Conservation (phyloP, 176 grass and related monocot genomes). For the Carex littledalei region DNA sequence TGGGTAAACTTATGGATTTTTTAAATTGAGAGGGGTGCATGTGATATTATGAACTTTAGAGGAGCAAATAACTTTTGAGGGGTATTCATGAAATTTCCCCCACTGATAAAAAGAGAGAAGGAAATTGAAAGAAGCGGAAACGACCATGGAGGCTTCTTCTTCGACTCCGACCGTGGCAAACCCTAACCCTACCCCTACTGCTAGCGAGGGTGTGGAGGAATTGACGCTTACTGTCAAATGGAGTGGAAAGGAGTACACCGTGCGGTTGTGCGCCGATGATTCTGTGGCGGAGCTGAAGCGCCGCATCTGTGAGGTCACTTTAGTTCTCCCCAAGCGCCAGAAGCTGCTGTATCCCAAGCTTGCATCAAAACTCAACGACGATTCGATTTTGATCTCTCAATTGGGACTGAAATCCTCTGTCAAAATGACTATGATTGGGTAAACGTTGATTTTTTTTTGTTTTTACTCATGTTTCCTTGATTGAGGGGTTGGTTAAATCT, state of each 20-base stretch:
- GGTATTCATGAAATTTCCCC: no score
- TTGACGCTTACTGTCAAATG: slow-evolving; percentile 74
- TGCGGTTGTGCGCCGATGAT: slow-evolving; percentile 80
- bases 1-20: no score
- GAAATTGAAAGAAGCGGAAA: neutral
- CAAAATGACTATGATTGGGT: slow-evolving; percentile 95
- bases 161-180: slow-evolving; percentile 14
- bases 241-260: slow-evolving; percentile 68
- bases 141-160: slow-evolving; percentile 32
- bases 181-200: slow-evolving; percentile 10
- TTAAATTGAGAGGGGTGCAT: no score
- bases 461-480: neutral
- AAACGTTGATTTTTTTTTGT: neutral
- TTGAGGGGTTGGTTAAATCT: neutral
- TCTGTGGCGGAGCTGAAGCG: slow-evolving; percentile 86
- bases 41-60: no score
- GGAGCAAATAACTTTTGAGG: no score
- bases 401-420: slow-evolving; percentile 66
- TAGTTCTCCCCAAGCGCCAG: slow-evolving; percentile 87
- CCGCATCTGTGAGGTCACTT: slow-evolving; percentile 84
- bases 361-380: slow-evolving; percentile 52
- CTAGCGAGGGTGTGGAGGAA: slow-evolving; percentile 53
- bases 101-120: neutral
- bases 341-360: slow-evolving; percentile 85
- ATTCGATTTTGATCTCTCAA: slow-evolving; percentile 67